Base-by-base conservation (phyloP, 2,329 filamentous ascomycete genomes). In the Exophiala lecanii-corni region DNA sequence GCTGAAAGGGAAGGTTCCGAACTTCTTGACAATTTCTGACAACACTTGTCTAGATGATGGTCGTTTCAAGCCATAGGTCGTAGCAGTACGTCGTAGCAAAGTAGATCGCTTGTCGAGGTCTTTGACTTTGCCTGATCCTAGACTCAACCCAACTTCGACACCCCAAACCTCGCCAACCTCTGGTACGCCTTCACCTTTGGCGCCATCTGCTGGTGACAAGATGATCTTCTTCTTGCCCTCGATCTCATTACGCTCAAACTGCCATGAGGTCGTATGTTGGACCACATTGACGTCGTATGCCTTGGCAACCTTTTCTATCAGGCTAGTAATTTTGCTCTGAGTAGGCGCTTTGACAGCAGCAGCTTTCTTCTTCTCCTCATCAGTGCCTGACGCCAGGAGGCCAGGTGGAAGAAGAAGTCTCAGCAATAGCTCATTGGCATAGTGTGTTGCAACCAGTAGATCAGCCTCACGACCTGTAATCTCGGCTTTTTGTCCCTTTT, bases 181-280 rank as follows among this genome's bases (percentile, higher is more conserved):
- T 45, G 92, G 86, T 45, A 81, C 68, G 61, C 92, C 92, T 50
- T 98, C 92, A 44, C 91, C 91, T 73, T 89, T 94, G 62, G 85
- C 81, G 54, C 87, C 87, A 60, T 96, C 89, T 39, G 82, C 79
- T 17, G 68, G 67, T 26, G 88, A 78, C 45, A 98, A 74, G 55
- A 98, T 92, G 62, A 98, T 95, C 81, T 96, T 97, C 82, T 96
- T 96, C 75, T 84, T 82, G 59, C 86, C 86, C 74, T 98, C 92
- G 54, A 98, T 97, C 69, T 98, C 92, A 69, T 97, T 95, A 66
- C 86, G 86, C 62, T 88, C 89, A 65, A 98, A 97, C 49, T 88
- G 71, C 89, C 92, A 98, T 62, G 87, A 94, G 32, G 92, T 98
- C 52, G 92, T 98, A 76, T 89, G 94, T 78, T 98, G 92, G 43